These are phyloP conservation scores for Verticillium albo-atrum DNA, from an alignment of 2,329 filamentous ascomycete genomes.

Conservation along the genomic window DNA sequence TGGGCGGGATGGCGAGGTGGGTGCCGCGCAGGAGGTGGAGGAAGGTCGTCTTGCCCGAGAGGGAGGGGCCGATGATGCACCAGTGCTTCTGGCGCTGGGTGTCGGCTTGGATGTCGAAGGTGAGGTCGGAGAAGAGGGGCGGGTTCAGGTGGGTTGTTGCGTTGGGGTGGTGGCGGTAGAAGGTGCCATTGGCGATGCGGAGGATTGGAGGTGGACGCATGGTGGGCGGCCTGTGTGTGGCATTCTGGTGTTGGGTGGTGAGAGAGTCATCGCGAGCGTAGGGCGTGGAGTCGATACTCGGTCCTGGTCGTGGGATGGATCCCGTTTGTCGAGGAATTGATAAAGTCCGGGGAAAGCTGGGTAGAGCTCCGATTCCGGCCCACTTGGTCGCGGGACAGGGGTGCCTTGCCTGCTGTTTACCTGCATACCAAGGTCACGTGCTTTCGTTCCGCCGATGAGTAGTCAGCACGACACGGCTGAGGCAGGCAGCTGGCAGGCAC, in stretches of 20 bases:
- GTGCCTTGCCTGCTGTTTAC: not conserved
- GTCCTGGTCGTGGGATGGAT: not conserved
- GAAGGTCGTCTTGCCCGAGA: conserved; percentile 76
- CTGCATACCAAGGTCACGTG: too few relatives aligned
- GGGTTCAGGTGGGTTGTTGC: conserved; percentile 52
- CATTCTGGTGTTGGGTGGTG: not conserved
- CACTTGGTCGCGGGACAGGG: not conserved
- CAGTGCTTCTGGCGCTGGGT: conserved; percentile 56
- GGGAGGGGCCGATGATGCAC: conserved; percentile 78
- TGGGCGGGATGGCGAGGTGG: conserved; percentile 70
- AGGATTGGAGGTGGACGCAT: conserved; percentile 51
- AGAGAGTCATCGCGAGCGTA: not conserved
- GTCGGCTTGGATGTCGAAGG: conserved; percentile 62
- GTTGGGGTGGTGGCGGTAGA: conserved; percentile 72
- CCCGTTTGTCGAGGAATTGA: not conserved
- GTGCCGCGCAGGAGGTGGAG: conserved; percentile 74
- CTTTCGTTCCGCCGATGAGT: not conserved
- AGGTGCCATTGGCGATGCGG: conserved; percentile 72
- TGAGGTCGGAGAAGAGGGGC: conserved; percentile 67
- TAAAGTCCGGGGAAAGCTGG: conserved; percentile 2
- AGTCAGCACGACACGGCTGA: not conserved
- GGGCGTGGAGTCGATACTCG: not conserved
- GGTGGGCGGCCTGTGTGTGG: not conserved
- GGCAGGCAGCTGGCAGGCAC: conserved; percentile 7
- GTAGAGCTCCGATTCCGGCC: not conserved